Conservation (phyloP, 208 protist species). For the Crithidia mellificae region DNA sequence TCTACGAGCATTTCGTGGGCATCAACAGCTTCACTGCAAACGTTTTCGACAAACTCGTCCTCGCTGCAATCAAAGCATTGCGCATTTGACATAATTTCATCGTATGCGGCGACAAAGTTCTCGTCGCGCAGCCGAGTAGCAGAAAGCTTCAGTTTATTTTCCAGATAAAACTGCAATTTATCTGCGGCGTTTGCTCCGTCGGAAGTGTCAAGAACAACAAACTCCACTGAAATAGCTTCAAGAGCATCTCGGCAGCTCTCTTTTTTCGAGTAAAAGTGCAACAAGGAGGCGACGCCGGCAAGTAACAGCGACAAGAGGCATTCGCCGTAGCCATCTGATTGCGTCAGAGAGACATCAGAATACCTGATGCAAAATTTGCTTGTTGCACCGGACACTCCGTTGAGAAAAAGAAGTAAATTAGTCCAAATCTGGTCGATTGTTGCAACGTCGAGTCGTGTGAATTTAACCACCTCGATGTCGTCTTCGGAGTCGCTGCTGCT, state of each 20-base stretch:
- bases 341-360: slow-evolving; percentile 42
- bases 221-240: slow-evolving; percentile 29
- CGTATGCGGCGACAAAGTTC: slow-evolving; percentile 8
- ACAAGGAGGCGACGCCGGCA: slow-evolving; percentile 33
- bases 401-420: slow-evolving; percentile 25
- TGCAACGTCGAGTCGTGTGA: slow-evolving; percentile 13
- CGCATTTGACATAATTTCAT: slow-evolving; percentile 6
- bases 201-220: slow-evolving; percentile 37
- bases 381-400: slow-evolving; percentile 1
- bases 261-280: slow-evolving; percentile 31
- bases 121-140: slow-evolving; percentile 23
- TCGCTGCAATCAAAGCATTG: slow-evolving; percentile 11
- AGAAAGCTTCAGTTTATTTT: slow-evolving; percentile 46
- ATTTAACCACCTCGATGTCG: not conserved
- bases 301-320: slow-evolving; percentile 61
- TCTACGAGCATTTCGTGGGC: slow-evolving; percentile 32
- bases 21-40: slow-evolving; percentile 29
- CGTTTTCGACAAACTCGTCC: slow-evolving; percentile 11
- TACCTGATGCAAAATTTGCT: slow-evolving; percentile 41
- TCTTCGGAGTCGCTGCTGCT: not conserved
- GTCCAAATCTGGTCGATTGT: slow-evolving; percentile 33
- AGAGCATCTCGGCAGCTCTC: slow-evolving; percentile 18
- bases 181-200: slow-evolving; percentile 33
- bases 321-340: slow-evolving; percentile 32
- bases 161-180: slow-evolving; percentile 49